Evolutionary conservation across 805 yeast genomes (phyloP).

Genomic region (Kurtzmaniella cleridarum): DNA sequence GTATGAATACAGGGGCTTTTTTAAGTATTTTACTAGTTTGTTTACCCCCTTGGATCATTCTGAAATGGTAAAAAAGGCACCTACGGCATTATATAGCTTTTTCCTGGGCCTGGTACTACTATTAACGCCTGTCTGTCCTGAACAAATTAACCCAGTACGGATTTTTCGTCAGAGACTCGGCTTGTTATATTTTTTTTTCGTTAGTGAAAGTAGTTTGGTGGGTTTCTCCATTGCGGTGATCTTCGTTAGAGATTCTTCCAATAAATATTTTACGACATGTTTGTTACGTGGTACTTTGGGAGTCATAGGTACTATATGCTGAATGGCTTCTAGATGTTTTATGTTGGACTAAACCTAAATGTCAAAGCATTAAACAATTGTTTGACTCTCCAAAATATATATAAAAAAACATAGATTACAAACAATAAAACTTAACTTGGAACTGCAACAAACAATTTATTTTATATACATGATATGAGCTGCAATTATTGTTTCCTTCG

Average conservation of each 20-base stretch:
- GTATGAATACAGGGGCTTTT: conserved; percentile 42
- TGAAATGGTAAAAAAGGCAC: conserved; percentile 41
- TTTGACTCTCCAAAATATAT: not conserved
- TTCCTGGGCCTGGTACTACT: conserved; percentile 58
- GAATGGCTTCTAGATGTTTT: conserved; percentile 25
- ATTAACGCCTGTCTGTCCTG: conserved; percentile 64
- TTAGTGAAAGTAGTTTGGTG: conserved; percentile 37
- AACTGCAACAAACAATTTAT: no score
- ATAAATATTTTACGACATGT: conserved; percentile 23
- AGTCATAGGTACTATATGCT: conserved; percentile 19
- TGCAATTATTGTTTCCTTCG: no score
- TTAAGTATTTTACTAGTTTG: conserved; percentile 51
- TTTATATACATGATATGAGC: no score
- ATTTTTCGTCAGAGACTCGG: conserved; percentile 70
- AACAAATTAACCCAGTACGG: conserved; percentile 55
- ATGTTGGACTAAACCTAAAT: conserved; percentile 25
- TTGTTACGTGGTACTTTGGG: conserved; percentile 29
- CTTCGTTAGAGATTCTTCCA: conserved; percentile 28
- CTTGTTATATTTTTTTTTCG: conserved; percentile 53
- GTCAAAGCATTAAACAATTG: conserved; percentile 13
- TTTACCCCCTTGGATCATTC: conserved; percentile 65
- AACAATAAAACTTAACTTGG: no score
- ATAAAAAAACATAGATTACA: no score
- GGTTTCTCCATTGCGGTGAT: conserved; percentile 34
- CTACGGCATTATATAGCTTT: conserved; percentile 53